Conservation (phyloP, 345 rosid genomes). For the Pugionium dolabratum region DNA sequence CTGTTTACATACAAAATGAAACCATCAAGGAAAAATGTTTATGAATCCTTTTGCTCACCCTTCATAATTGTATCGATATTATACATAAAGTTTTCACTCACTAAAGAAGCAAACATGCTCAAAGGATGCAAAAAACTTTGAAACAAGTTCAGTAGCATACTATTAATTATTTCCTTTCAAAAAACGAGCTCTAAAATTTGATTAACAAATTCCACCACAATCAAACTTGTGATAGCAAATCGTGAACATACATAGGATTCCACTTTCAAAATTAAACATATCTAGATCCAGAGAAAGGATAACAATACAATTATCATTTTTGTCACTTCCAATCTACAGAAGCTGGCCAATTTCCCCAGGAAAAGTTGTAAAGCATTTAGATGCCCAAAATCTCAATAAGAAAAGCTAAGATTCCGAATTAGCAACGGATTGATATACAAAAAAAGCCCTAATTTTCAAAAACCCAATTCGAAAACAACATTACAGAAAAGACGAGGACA, state of each 20-base stretch:
- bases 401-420: background rate
- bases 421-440: conserved; percentile 20
- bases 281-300: conserved; percentile 5
- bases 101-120: background rate
- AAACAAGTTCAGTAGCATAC: background rate
- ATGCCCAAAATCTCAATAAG: background rate
- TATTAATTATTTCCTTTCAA: background rate
- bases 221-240: conserved; percentile 6
- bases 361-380: background rate
- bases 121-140: background rate
- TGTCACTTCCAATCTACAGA: conserved; percentile 1
- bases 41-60: background rate
- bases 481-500: conserved; percentile 8
- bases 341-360: background rate
- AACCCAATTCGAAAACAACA: conserved; percentile 14
- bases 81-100: background rate
- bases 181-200: background rate
- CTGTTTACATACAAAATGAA: conserved; percentile 33
- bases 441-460: conserved; percentile 26
- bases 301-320: background rate
- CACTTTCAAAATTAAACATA: background rate
- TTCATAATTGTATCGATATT: background rate
- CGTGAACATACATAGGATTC: no score
- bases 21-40: conserved; percentile 13
- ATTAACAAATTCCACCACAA: background rate